These are phyloP conservation scores for Cladophialophora exuberans DNA, from an alignment of 2,329 filamentous ascomycete species.

Conservation along the genomic window DNA sequence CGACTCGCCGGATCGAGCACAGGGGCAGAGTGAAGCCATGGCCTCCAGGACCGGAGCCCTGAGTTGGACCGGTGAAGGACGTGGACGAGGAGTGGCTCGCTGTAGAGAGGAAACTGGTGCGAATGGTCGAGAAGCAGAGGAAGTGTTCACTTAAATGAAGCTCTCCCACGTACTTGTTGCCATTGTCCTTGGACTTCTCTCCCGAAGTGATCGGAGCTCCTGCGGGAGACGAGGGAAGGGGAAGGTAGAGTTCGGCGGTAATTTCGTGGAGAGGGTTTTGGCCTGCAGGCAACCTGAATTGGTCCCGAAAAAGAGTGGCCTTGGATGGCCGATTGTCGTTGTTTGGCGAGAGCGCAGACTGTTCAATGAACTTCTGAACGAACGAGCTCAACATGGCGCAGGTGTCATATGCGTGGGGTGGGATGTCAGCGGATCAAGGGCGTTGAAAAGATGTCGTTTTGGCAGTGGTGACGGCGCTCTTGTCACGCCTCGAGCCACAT, in stretches of 20 bases:
- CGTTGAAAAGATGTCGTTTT: conserved; percentile 2
- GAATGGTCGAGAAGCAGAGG: conserved; percentile 94
- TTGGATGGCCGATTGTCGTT: conserved; percentile 83
- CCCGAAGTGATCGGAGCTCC: conserved; percentile 57
- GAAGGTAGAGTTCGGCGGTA: conserved; percentile 89
- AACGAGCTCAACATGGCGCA: conserved; percentile 66
- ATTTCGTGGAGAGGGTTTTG: conserved; percentile 96
- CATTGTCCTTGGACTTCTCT: conserved; percentile 61
- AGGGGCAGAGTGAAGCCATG: conserved; percentile 96
- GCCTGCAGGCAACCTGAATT: conserved; percentile 90
- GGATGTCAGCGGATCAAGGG: conserved; percentile 2
- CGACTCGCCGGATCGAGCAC: conserved; percentile 87
- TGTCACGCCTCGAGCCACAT: conserved; percentile 16
- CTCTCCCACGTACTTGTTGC: conserved; percentile 89
- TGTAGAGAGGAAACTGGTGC: conserved; percentile 80
- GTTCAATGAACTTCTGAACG: conserved; percentile 94
- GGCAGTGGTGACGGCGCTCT: conserved; percentile 8
- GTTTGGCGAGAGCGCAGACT: conserved; percentile 74
- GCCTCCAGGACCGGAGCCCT: conserved; percentile 87
- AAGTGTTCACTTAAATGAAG: conserved; percentile 93
- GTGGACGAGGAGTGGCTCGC: conserved; percentile 80
- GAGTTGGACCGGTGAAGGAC: conserved; percentile 87
- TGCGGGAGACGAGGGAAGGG: conserved; percentile 63
- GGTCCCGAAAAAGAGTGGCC: conserved; percentile 87
- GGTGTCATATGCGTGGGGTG: conserved; percentile 9